These are phyloP conservation scores for Corymbia citriodora DNA, from an alignment of 441 rosid genomes.

Conservation along the genomic window DNA sequence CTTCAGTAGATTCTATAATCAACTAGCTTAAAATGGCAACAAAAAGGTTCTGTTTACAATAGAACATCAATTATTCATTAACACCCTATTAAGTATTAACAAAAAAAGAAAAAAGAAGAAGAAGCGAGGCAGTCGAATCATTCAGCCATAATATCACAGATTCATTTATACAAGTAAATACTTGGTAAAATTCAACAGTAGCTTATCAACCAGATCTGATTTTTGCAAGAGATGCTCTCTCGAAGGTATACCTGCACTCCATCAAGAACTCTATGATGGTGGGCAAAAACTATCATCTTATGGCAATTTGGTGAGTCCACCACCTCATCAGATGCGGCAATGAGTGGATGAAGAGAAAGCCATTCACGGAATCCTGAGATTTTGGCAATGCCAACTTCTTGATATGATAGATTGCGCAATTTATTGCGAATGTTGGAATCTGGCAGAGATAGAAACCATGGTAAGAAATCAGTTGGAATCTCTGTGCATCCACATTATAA, in stretches of 20 bases:
- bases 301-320: slow-evolving; percentile 36
- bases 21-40: neutral
- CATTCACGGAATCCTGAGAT: slow-evolving; percentile 77
- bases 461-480: neutral
- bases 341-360: slow-evolving; percentile 78
- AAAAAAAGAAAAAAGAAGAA: neutral
- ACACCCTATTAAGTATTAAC: neutral
- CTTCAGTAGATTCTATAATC: too few relatives aligned
- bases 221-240: neutral
- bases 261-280: slow-evolving; percentile 94
- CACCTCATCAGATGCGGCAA: slow-evolving; percentile 38
- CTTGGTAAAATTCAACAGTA: neutral
- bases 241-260: slow-evolving; percentile 59
- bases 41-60: neutral
- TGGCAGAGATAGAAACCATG: slow-evolving; percentile 23
- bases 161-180: neutral
- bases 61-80: neutral
- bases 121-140: neutral
- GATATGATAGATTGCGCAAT: slow-evolving; percentile 50
- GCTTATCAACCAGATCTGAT: neutral
- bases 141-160: neutral
- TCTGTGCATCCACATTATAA: neutral
- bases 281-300: slow-evolving; percentile 92
- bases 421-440: slow-evolving; percentile 26
- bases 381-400: slow-evolving; percentile 96